phyloP scores from a whole-genome alignment of 805 yeast genomes.

The Scheffersomyces ergatensis region DNA sequence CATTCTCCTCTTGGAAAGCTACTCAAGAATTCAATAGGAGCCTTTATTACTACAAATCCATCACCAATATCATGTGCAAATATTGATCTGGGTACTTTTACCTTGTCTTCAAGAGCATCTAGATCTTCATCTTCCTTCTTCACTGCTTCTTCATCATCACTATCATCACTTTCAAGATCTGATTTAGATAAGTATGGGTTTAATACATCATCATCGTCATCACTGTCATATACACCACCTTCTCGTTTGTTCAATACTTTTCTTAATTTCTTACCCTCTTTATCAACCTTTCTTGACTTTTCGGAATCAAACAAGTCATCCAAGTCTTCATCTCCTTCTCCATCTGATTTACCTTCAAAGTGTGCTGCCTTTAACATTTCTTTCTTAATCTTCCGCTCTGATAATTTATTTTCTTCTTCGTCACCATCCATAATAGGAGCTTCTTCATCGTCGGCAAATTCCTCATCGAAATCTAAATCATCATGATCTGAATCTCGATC shows the following conservation, averaged over 20 bases:
- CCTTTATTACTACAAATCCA: conserved; percentile 57
- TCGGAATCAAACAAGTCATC: conserved; percentile 70
- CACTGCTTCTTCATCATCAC: conserved; percentile 40
- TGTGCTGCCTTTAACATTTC: conserved; percentile 84
- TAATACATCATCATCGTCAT: conserved; percentile 60
- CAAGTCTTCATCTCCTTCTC: conserved; percentile 58
- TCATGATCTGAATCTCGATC: conserved; percentile 78
- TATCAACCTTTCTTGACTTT: conserved; percentile 69
- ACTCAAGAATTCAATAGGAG: conserved; percentile 56
- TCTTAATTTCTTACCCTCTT: conserved; percentile 83
- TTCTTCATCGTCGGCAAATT: conserved; percentile 97
- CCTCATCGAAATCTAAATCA: conserved; percentile 92
- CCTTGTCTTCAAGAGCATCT: conserved; percentile 5
- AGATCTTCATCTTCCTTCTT: conserved; percentile 32
- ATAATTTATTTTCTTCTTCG: conserved; percentile 90
- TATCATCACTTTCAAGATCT: conserved; percentile 64
- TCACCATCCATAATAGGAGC: conserved; percentile 97
- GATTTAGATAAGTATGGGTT: conserved; percentile 70
- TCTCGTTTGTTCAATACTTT: conserved; percentile 84
- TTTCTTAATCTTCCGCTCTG: conserved; percentile 77
- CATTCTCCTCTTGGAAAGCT: conserved; percentile 81
- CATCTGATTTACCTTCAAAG: conserved; percentile 60
- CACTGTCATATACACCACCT: conserved; percentile 85
- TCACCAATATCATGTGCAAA: conserved; percentile 28
- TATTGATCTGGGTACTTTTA: conserved; percentile 10